Evolutionary conservation across 768 basidiomycete species (phyloP).

Genomic region (Sporobolomyces phaffii): DNA sequence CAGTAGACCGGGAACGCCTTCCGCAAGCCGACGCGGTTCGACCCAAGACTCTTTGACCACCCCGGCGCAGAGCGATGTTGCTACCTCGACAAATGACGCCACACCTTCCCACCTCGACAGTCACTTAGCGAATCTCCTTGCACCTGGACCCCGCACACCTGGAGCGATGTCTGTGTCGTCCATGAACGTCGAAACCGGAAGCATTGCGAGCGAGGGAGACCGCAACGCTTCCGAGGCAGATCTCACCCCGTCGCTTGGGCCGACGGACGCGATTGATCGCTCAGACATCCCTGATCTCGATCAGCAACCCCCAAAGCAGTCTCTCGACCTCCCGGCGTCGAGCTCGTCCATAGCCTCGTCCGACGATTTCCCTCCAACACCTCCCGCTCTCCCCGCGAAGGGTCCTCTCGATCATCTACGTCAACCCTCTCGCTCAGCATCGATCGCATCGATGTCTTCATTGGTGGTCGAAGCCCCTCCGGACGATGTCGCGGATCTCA

Average conservation of each 20-base stretch:
- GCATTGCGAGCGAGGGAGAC: slow-evolving; percentile 16
- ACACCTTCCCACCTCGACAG: background rate
- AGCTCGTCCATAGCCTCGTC: background rate
- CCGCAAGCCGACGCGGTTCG: background rate
- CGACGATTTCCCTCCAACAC: background rate
- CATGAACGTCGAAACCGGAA: slow-evolving; percentile 32
- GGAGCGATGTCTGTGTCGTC: slow-evolving; percentile 27
- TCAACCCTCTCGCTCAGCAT: slow-evolving; percentile 1
- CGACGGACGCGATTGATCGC: background rate
- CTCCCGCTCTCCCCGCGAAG: background rate
- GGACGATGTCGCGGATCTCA: slow-evolving; percentile 21
- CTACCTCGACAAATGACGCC: no score
- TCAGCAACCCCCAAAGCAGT: background rate
- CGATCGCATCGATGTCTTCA: slow-evolving; percentile 23
- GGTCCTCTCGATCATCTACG: slow-evolving; percentile 4
- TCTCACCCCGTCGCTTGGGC: background rate
- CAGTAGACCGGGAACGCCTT: background rate
- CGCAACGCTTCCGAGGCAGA: slow-evolving; percentile 2
- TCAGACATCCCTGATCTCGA: background rate
- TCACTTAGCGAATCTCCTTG: background rate
- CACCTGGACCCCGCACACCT: slow-evolving; percentile 18
- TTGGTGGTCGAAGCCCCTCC: slow-evolving; percentile 22
- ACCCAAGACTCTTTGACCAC: background rate
- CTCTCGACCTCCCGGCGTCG: background rate
- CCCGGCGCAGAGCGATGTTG: background rate